A percentile compares a stretch with the other conserved stretches of the same genome.
Evolutionary conservation across 257 asterid genomes (phyloP).

Genomic region (Lantana camara): DNA sequence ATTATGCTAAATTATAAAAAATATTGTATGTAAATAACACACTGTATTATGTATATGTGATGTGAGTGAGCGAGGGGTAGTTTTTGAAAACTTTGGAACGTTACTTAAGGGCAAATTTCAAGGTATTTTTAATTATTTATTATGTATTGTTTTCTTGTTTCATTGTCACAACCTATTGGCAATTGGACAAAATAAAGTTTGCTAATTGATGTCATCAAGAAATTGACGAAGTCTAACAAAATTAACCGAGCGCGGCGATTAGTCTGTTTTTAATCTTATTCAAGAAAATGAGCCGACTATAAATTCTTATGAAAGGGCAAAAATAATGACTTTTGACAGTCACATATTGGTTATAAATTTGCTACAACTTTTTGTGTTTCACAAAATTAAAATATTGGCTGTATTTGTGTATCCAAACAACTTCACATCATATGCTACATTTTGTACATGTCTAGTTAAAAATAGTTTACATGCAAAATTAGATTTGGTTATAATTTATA

Average conservation of each 20-base stretch:
- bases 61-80: background rate
- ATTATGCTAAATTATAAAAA: no score
- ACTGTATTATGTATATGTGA: background rate
- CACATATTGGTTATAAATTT: no score
- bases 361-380: no score
- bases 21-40: no score
- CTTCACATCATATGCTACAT: no score
- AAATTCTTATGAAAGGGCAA: slow-evolving; percentile 42
- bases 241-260: background rate
- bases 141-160: background rate
- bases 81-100: slow-evolving; percentile 32
- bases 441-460: no score
- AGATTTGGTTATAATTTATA: no score
- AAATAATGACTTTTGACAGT: slow-evolving; percentile 22
- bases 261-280: background rate
- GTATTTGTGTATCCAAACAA: no score
- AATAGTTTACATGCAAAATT: no score
- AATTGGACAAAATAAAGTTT: background rate
- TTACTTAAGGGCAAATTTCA: background rate
- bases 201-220: slow-evolving; percentile 16
- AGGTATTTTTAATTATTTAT: background rate
- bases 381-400: no score
- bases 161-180: background rate
- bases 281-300: slow-evolving; percentile 13
- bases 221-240: slow-evolving; percentile 17